phyloP scores from a whole-genome alignment of 805 yeast genomes.

The Nakazawaea laoshanensis region DNA sequence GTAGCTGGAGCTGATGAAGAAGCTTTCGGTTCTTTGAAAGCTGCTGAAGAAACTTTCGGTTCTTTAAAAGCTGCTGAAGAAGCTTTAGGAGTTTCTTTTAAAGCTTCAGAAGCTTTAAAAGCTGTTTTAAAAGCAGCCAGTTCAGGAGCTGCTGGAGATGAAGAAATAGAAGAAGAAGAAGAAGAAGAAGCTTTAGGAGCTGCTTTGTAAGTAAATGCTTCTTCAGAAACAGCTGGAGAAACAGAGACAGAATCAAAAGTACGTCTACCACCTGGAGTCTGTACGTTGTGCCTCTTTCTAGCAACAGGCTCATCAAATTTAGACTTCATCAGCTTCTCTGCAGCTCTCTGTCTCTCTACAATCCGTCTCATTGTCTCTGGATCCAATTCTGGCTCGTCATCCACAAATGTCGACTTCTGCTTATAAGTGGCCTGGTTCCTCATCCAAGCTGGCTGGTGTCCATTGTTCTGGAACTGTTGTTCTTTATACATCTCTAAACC shows the following conservation, averaged over 20 bases:
- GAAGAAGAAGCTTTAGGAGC: neutral
- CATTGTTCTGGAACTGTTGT: conserved; percentile 19
- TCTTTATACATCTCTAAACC: conserved; percentile 52
- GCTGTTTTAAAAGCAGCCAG: too few relatives aligned
- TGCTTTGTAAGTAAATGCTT: neutral
- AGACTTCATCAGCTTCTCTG: conserved; percentile 19
- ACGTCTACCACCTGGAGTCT: conserved; percentile 1
- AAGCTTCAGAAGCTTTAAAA: too few relatives aligned
- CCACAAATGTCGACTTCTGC: conserved; percentile 24
- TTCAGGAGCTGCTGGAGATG: too few relatives aligned
- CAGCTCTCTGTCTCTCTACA: conserved; percentile 30
- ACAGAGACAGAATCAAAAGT: neutral
- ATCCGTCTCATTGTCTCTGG: conserved; percentile 30
- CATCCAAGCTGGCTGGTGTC: conserved; percentile 69
- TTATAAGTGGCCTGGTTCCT: conserved; percentile 42
- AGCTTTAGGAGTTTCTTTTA: too few relatives aligned
- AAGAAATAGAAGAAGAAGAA: too few relatives aligned
- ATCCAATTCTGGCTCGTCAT: conserved; percentile 38
- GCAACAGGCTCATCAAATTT: conserved; percentile 7
- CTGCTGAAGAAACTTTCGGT: neutral
- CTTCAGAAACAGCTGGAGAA: neutral
- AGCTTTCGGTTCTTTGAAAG: neutral
- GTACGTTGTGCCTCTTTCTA: neutral
- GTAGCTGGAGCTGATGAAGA: conserved; percentile 12
- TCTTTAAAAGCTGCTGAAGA: neutral